phyloP scores from a whole-genome alignment of 2,329 filamentous ascomycete genomes.

The Fusarium sp. region DNA sequence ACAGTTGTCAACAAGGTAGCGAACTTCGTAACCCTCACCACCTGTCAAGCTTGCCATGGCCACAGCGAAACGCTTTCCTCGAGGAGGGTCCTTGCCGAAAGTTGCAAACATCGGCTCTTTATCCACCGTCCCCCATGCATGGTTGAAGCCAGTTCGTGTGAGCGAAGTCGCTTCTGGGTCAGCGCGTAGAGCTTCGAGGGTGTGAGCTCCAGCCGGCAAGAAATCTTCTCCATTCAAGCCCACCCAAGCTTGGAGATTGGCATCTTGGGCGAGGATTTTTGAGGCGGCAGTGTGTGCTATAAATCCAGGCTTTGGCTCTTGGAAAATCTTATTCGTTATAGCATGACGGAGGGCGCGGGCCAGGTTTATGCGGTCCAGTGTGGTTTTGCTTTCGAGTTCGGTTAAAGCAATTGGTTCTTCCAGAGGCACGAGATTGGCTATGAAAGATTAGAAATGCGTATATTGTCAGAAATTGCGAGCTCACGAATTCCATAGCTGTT shows the following conservation, averaged over 20 bases:
- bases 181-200: constrained; percentile 56
- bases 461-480: constrained; percentile 1
- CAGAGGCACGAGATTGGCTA: constrained; percentile 63
- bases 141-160: constrained; percentile 62
- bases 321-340: constrained; percentile 68
- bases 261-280: constrained; percentile 60
- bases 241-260: constrained; percentile 63
- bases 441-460: background rate
- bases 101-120: constrained; percentile 66
- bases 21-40: constrained; percentile 66
- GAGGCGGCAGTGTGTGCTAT: constrained; percentile 68
- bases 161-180: constrained; percentile 62
- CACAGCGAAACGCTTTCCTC: constrained; percentile 62
- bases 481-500: constrained; percentile 63
- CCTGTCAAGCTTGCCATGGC: constrained; percentile 66
- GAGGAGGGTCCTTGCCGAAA: constrained; percentile 59
- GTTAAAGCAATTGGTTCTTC: constrained; percentile 56
- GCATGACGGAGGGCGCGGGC: constrained; percentile 64
- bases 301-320: constrained; percentile 60
- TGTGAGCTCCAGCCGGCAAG: constrained; percentile 60
- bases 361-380: constrained; percentile 61
- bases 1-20: constrained; percentile 64
- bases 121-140: constrained; percentile 61
- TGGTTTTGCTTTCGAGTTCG: constrained; percentile 58
- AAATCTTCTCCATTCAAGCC: constrained; percentile 66